Conservation (phyloP, 139 green algal genomes). For the Penium margaritaceum region DNA sequence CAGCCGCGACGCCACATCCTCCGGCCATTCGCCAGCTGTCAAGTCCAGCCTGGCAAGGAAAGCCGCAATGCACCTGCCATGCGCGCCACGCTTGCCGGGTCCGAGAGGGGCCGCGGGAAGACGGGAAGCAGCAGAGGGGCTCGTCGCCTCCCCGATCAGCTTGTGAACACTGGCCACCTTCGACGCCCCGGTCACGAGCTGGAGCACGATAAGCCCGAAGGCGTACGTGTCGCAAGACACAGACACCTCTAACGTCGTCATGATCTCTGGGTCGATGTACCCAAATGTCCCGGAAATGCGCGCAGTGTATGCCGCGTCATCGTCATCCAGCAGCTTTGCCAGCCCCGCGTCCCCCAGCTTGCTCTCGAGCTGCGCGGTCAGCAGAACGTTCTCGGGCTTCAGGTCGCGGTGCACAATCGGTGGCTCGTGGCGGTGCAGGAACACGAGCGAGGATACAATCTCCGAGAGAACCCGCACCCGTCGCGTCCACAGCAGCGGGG, state of each 20-base stretch:
- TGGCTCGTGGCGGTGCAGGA: not conserved
- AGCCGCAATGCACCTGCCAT: not conserved
- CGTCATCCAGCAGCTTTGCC: not conserved
- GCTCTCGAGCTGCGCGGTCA: not conserved
- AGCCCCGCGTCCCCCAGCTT: conserved; percentile 10
- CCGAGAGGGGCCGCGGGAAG: no score
- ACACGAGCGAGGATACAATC: not conserved
- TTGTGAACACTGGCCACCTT: not conserved
- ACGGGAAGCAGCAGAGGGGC: no score
- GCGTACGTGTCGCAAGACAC: not conserved
- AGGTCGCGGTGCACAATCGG: conserved; percentile 10
- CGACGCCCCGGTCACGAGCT: not conserved
- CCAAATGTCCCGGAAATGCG: not conserved
- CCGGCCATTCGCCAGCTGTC: not conserved
- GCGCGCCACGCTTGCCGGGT: not conserved
- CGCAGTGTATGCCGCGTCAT: not conserved
- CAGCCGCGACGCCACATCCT: not conserved
- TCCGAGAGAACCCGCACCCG: not conserved
- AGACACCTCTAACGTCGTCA: not conserved
- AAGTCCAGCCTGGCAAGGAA: not conserved
- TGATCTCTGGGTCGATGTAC: not conserved
- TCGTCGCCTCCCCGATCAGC: not conserved
- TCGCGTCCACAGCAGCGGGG: not conserved
- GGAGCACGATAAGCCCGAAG: conserved; percentile 1
- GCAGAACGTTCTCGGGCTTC: conserved; percentile 11